Evolutionary conservation across 2,329 filamentous ascomycete species (phyloP).

Genomic region (Colletotrichum endophyticum): DNA sequence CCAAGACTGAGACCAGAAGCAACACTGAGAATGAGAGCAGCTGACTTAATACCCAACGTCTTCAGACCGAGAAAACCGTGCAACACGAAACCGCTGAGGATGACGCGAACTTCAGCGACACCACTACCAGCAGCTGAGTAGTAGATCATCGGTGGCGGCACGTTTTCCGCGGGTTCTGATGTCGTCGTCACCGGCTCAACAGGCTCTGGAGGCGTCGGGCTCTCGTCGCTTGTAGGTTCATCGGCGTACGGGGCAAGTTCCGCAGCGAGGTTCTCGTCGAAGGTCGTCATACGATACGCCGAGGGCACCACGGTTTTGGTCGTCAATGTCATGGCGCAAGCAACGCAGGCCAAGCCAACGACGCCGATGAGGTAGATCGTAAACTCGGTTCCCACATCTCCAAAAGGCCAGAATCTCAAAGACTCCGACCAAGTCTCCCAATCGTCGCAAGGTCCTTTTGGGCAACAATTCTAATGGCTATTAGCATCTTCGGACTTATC

Average conservation of each 20-base stretch:
- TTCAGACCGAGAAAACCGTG: constrained; percentile 93
- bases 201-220: constrained; percentile 46
- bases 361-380: constrained; percentile 76
- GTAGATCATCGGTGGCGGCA: constrained; percentile 79
- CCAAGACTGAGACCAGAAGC: constrained; percentile 92
- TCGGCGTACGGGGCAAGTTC: constrained; percentile 32
- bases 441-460: constrained; percentile 54
- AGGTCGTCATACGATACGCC: constrained; percentile 81
- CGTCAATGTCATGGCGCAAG: constrained; percentile 81
- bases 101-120: constrained; percentile 96
- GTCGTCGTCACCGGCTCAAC: constrained; percentile 36
- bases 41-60: constrained; percentile 84
- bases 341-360: constrained; percentile 69
- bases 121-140: constrained; percentile 96
- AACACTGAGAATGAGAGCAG: constrained; percentile 85
- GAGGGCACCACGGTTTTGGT: constrained; percentile 97
- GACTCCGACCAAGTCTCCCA: constrained; percentile 63
- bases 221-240: constrained; percentile 48
- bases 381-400: constrained; percentile 74
- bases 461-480: constrained; percentile 55
- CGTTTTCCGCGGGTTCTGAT: constrained; percentile 26
- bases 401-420: constrained; percentile 48
- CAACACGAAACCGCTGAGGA: constrained; percentile 95
- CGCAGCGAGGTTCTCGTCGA: constrained; percentile 92
- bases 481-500: constrained; percentile 13